Evolutionary conservation across 2,329 filamentous ascomycete genomes (phyloP).

Genomic region (Fusarium marasasianum): DNA sequence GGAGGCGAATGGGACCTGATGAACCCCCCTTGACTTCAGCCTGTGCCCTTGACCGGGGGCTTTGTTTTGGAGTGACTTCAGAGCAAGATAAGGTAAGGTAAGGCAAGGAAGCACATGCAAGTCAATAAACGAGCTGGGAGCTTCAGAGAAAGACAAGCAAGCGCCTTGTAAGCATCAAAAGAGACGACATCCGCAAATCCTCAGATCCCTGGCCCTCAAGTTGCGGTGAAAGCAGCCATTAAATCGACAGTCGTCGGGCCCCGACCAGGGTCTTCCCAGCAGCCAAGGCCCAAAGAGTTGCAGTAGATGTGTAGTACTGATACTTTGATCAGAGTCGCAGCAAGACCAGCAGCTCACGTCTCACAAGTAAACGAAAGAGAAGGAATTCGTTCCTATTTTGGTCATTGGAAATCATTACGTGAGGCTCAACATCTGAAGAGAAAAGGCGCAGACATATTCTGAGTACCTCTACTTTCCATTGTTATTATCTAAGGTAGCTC

Average conservation of each 20-base stretch:
- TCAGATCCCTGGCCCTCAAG: slow-evolving; percentile 38
- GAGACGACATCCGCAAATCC: slow-evolving; percentile 19
- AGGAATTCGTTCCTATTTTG: background rate
- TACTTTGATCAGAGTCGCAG: background rate
- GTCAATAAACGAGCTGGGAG: background rate
- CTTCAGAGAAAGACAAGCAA: background rate
- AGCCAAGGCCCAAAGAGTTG: slow-evolving; percentile 9
- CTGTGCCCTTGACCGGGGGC: background rate
- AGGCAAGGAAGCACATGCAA: slow-evolving; percentile 8
- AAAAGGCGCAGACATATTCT: background rate
- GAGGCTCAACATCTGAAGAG: background rate
- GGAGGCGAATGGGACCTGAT: background rate
- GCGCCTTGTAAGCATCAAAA: slow-evolving; percentile 18
- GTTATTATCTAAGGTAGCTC: background rate
- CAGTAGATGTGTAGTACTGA: slow-evolving; percentile 2
- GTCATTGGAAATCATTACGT: background rate
- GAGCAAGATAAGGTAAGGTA: background rate
- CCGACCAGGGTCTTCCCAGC: slow-evolving; percentile 40
- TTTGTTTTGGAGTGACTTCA: background rate
- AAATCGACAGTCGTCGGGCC: slow-evolving; percentile 26
- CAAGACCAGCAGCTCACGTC: background rate
- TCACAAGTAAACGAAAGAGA: background rate
- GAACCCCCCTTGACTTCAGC: background rate
- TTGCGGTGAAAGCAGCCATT: slow-evolving; percentile 44
- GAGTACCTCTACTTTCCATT: no score